Percentiles rank a stretch among this genome's conserved stretches.
Evolutionary conservation across 2,329 filamentous ascomycete species (phyloP).

Genomic region (Penicillium psychrosexuale): DNA sequence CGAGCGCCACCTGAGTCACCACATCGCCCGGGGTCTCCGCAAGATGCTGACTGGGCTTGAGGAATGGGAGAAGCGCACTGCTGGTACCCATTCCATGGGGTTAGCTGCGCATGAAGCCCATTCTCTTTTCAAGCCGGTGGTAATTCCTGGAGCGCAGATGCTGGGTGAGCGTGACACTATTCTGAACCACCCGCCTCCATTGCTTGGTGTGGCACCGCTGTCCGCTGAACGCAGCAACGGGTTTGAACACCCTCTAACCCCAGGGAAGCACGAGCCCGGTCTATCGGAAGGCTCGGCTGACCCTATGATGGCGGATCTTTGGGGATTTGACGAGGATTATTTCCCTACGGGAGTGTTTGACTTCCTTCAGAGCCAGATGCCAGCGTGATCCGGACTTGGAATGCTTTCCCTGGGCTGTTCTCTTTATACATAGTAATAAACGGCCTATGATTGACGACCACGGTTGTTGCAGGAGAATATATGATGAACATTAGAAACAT

Average conservation of each 20-base stretch:
- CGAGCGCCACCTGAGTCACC: conserved; percentile 41
- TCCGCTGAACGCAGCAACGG: conserved; percentile 40
- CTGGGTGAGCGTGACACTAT: conserved; percentile 39
- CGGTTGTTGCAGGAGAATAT: conserved; percentile 5
- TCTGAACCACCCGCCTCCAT: conserved; percentile 35
- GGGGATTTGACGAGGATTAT: conserved; percentile 43
- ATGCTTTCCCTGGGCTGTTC: not conserved
- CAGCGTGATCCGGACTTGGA: conserved; percentile 26
- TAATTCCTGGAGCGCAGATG: conserved; percentile 37
- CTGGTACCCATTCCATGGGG: conserved; percentile 18
- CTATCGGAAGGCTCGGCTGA: conserved; percentile 39
- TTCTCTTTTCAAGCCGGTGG: conserved; percentile 37
- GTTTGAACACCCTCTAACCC: conserved; percentile 16
- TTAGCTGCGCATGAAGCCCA: conserved; percentile 25
- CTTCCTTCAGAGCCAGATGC: conserved; percentile 43
- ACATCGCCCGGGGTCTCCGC: conserved; percentile 38
- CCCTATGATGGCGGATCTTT: conserved; percentile 42
- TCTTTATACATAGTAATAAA: conserved; percentile 17
- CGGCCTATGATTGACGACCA: conserved; percentile 4
- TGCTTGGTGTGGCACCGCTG: conserved; percentile 38
- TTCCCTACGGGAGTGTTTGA: conserved; percentile 44
- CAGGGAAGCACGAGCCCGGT: conserved; percentile 27
- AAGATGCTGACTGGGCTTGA: conserved; percentile 42
- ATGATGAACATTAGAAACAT: conserved; percentile 1
- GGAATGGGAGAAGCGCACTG: conserved; percentile 39